A percentile compares a stretch with the other conserved stretches of the same genome.
phyloP scores from a whole-genome alignment of 2,329 filamentous ascomycete genomes.

The Aspergillus pseudoviridinutans region DNA sequence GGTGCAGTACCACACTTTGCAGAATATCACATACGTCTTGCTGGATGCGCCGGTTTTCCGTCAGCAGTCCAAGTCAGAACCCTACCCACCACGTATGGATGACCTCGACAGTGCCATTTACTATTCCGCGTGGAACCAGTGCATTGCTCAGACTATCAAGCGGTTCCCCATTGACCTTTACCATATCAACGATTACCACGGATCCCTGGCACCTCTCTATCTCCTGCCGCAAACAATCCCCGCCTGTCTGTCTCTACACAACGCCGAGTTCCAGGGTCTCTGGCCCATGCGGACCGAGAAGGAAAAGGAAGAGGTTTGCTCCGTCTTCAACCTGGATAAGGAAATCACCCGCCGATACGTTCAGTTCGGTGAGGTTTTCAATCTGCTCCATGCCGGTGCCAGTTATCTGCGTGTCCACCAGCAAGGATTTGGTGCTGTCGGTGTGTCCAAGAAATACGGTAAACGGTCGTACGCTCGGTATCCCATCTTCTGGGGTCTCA shows the following conservation, averaged over 20 bases:
- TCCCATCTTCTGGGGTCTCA: conserved; percentile 66
- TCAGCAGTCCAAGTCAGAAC: conserved; percentile 58
- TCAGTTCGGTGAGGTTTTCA: conserved; percentile 67
- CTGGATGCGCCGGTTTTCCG: conserved; percentile 65
- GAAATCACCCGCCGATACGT: conserved; percentile 58
- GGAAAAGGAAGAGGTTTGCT: conserved; percentile 61
- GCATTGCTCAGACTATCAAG: conserved; percentile 60
- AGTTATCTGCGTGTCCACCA: conserved; percentile 65
- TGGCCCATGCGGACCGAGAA: conserved; percentile 63
- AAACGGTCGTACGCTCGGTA: conserved; percentile 63
- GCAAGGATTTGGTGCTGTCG: conserved; percentile 64
- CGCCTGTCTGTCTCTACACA: conserved; percentile 62
- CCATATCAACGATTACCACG: conserved; percentile 65
- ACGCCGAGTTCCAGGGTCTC: conserved; percentile 65
- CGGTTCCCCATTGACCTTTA: conserved; percentile 62
- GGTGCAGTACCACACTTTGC: conserved; percentile 60
- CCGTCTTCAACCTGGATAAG: conserved; percentile 59
- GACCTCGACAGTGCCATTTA: conserved; percentile 65
- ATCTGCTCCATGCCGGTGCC: conserved; percentile 61
- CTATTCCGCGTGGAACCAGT: conserved; percentile 68
- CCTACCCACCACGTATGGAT: conserved; percentile 66
- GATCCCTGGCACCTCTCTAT: conserved; percentile 60
- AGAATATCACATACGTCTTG: conserved; percentile 66
- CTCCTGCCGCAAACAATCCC: conserved; percentile 61
- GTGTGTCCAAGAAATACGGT: conserved; percentile 67